Evolutionary conservation across 164 flowering plant genomes (phyloP).

Genomic region (Macadamia tetraphylla): DNA sequence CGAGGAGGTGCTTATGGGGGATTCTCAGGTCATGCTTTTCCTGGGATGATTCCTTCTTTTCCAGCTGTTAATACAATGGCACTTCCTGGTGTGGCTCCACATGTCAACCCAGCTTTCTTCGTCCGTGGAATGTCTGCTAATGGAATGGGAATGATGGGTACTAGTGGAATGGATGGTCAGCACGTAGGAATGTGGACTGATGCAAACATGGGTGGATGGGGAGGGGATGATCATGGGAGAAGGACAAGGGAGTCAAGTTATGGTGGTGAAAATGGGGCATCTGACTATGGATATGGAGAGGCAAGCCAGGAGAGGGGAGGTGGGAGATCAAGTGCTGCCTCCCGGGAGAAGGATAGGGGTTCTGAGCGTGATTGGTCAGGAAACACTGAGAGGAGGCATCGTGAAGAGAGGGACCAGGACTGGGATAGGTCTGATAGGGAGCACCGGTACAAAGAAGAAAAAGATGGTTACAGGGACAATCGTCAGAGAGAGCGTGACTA

Average conservation of each 20-base stretch:
- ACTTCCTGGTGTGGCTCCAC: conserved; percentile 69
- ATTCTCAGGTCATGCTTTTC: conserved; percentile 54
- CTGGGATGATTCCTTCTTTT: conserved; percentile 68
- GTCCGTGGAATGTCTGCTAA: conserved; percentile 57
- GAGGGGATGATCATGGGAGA: conserved; percentile 44
- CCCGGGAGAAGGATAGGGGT: conserved; percentile 59
- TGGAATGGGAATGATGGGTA: conserved; percentile 72
- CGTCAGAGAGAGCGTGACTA: conserved; percentile 55
- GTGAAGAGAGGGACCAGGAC: conserved; percentile 56
- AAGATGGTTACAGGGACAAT: conserved; percentile 56
- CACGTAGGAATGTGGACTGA: conserved; percentile 65
- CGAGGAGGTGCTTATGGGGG: conserved; percentile 68
- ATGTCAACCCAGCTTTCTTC: conserved; percentile 77
- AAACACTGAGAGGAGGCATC: conserved; percentile 49
- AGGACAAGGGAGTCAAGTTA: conserved; percentile 62
- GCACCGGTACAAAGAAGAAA: conserved; percentile 57
- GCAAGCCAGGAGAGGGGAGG: conserved; percentile 49
- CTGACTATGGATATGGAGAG: conserved; percentile 65
- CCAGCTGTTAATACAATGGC: conserved; percentile 55
- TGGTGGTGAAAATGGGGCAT: conserved; percentile 66
- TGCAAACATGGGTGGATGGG: conserved; percentile 63
- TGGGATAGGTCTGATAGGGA: conserved; percentile 64
- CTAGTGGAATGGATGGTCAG: conserved; percentile 56
- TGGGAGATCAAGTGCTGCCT: conserved; percentile 37
- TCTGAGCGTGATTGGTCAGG: conserved; percentile 63